Evolutionary conservation across 2,329 filamentous ascomycete genomes (phyloP).

Genomic region (Chalara sp.): DNA sequence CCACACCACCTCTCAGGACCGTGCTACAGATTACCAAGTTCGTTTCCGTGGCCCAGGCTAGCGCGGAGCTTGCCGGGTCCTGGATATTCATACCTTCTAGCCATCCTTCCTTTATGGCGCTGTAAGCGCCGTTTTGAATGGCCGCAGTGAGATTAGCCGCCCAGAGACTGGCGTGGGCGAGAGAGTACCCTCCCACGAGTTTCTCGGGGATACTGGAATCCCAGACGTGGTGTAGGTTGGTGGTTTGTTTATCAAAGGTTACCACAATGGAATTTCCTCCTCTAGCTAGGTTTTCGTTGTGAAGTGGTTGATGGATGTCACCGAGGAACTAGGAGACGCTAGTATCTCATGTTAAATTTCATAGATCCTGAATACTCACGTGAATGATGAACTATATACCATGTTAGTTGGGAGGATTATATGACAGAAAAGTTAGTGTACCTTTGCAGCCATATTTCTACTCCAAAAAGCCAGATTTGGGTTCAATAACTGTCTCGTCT

Average conservation of each 20-base stretch:
- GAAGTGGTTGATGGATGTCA: constrained; percentile 64
- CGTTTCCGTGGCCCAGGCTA: constrained; percentile 57
- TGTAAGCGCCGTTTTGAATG: constrained; percentile 51
- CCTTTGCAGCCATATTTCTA: constrained; percentile 53
- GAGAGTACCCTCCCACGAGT: constrained; percentile 50
- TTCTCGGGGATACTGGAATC: constrained; percentile 64
- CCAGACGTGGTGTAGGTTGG: constrained; percentile 70
- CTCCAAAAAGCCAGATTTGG: constrained; percentile 34
- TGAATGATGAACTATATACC: constrained; percentile 23
- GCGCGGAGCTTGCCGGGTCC: constrained; percentile 46
- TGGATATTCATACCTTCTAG: constrained; percentile 47
- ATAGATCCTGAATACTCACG: constrained; percentile 19
- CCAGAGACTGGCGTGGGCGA: constrained; percentile 45
- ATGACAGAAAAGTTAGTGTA: constrained; percentile 4
- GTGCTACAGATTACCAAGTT: constrained; percentile 54
- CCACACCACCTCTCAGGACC: constrained; percentile 56
- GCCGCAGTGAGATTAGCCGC: constrained; percentile 46
- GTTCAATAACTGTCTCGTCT: constrained; percentile 22
- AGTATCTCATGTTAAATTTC: no score
- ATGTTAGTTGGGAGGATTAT: constrained; percentile 6
- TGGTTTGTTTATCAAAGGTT: constrained; percentile 45
- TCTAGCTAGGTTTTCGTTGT: constrained; percentile 54
- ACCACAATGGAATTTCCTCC: constrained; percentile 67
- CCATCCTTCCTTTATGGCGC: constrained; percentile 45
- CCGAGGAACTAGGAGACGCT: constrained; percentile 53